Conservation (phyloP, 2,329 filamentous ascomycete species). For the Calonectria hawksworthii region DNA sequence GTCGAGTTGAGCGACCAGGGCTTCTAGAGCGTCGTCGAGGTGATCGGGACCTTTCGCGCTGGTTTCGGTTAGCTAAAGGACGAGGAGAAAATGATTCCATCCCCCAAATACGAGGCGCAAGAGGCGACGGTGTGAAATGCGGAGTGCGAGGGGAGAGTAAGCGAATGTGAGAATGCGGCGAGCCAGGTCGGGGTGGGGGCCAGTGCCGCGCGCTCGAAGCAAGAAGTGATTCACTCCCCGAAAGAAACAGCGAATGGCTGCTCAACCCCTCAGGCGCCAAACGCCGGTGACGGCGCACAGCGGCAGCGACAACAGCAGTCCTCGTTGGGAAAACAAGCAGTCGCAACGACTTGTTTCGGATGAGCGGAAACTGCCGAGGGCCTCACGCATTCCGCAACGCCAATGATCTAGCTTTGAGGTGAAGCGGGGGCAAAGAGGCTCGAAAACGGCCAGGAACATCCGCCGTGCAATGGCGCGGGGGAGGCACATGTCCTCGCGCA, state of each 20-base stretch:
- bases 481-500: constrained; percentile 37
- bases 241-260: constrained; percentile 10
- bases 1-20: constrained; percentile 76
- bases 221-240: constrained; percentile 23
- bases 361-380: constrained; percentile 36
- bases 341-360: constrained; percentile 39
- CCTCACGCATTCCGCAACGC: constrained; percentile 30
- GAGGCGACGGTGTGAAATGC: constrained; percentile 15
- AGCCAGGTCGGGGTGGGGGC: constrained; percentile 25
- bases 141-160: constrained; percentile 18
- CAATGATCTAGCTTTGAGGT: constrained; percentile 31
- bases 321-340: not conserved
- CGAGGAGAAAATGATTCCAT: constrained; percentile 35
- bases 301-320: not conserved
- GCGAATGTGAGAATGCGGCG: constrained; percentile 24
- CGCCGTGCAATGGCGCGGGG: constrained; percentile 39
- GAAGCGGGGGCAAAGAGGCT: constrained; percentile 38
- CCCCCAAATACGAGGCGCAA: constrained; percentile 23
- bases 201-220: constrained; percentile 19
- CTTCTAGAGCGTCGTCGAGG: constrained; percentile 88
- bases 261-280: constrained; percentile 6
- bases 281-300: constrained; percentile 8
- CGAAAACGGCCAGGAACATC: constrained; percentile 30
- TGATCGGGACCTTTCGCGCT: constrained; percentile 89
- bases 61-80: constrained; percentile 50